Evolutionary conservation across 148 eudicot genomes (phyloP), one percentile per base, ranked within the genome.

Genomic region (Arbutus unedo): DNA sequence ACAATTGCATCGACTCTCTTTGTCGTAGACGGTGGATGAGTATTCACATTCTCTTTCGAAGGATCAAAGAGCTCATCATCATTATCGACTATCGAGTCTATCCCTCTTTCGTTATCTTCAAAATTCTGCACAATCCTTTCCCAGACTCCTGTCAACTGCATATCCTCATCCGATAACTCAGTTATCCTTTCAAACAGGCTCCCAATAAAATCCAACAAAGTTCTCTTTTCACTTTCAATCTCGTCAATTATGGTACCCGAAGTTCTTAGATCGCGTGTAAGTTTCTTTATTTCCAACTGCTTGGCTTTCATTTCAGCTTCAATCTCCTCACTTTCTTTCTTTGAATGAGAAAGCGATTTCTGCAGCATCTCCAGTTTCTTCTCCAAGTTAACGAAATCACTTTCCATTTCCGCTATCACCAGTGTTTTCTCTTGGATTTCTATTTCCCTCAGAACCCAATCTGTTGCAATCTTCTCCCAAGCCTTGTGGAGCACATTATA

Each of bases 21-120:
- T 56, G 77, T 72, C 50, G 48, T 25, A 16, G 79, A 80, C 41
- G 87, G 85, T 25, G 82, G 76, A 79, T 38, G 87, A 80, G 80
- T 41, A 62, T 78, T 78, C 54, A 76, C 74, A 76, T 93, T 93
- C 88, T 93, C 94, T 85, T 91, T 90, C 6, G 78, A 81, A 62
- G 87, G 81, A 82, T 87, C 88, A 82, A 83, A 81, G 56, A 75
- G 55, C 0, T 82, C 86, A 64, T 87, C 80, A 0, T 76, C 83
- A 48, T 85, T 77, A 16, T 84, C 82, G n/a, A 54, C 81, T 68
- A n/a, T 78, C 74, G 19, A 82, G 77, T 73, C 64, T 71, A n/a
- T 15, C 23, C 59, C 85, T 38, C 44, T 79, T 57, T 68, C 19
- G 21, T 76, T 51, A 44, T 75, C 43, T 67, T 81, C 88, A 75